phyloP scores from a whole-genome alignment of 768 basidiomycete species.

The Lentinus brumalis region DNA sequence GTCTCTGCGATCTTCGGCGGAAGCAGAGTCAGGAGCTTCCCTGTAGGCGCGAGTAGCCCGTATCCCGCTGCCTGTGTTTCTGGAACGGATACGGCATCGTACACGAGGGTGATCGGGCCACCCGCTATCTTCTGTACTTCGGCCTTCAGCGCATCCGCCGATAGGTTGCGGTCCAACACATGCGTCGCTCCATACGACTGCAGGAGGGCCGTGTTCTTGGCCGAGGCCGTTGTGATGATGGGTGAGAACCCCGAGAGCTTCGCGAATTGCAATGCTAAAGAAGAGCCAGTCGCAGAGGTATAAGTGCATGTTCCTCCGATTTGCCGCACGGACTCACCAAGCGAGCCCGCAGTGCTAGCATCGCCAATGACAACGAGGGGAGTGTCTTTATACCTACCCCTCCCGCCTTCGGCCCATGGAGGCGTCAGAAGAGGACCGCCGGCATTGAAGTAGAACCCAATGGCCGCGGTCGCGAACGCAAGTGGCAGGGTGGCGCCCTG shows the following conservation, averaged over 20 bases:
- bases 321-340: slow-evolving; percentile 10
- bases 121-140: slow-evolving; percentile 11
- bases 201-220: slow-evolving; percentile 7
- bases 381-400: slow-evolving; percentile 30
- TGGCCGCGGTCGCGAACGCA: slow-evolving; percentile 10
- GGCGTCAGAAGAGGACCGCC: slow-evolving; percentile 24
- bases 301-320: too few species aligned
- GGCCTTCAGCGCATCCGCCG: background rate
- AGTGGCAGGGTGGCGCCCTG: slow-evolving; percentile 15
- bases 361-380: slow-evolving; percentile 32
- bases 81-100: slow-evolving; percentile 19
- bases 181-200: slow-evolving; percentile 16
- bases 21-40: slow-evolving; percentile 15
- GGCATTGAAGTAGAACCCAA: slow-evolving; percentile 17
- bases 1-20: background rate
- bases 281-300: too few species aligned
- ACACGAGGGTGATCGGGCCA: slow-evolving; percentile 21
- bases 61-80: slow-evolving; percentile 23
- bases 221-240: slow-evolving; percentile 25
- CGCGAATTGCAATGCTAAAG: slow-evolving; percentile 21
- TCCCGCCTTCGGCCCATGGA: slow-evolving; percentile 29
- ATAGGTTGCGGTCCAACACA: slow-evolving; percentile 11
- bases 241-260: slow-evolving; percentile 26
- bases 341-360: slow-evolving; percentile 24
- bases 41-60: slow-evolving; percentile 21